A percentile compares a stretch with the other conserved stretches of the same genome.
phyloP scores from a whole-genome alignment of 2,329 filamentous ascomycete species.

The Fusarium napiforme region DNA sequence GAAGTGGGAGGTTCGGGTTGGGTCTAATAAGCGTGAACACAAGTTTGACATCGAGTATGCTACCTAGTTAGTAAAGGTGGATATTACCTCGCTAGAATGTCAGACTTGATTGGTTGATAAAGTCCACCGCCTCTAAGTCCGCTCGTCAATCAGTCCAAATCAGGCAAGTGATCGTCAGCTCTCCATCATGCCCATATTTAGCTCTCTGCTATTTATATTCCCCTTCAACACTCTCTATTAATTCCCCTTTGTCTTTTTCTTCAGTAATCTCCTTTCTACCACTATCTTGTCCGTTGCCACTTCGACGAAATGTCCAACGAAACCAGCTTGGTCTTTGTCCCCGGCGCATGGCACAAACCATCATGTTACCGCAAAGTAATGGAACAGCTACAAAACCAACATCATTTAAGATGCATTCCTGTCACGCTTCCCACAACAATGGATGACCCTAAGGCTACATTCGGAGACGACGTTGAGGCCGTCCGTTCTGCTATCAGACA shows the following conservation, averaged over 20 bases:
- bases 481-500: neutral
- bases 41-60: neutral
- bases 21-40: neutral
- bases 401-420: neutral
- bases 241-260: accelerated
- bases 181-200: no score
- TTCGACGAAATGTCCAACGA: neutral
- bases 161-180: neutral
- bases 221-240: neutral
- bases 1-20: neutral
- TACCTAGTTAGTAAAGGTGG: neutral
- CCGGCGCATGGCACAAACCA: neutral
- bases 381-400: neutral
- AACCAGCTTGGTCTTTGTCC: neutral
- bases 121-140: accelerated
- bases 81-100: no score
- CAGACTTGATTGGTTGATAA: neutral
- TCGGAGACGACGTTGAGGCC: neutral
- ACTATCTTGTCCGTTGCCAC: accelerated
- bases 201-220: neutral
- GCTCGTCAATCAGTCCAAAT: neutral
- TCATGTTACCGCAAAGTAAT: neutral
- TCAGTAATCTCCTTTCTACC: accelerated
- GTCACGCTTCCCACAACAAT: neutral
- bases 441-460: neutral